Percentiles rank a stretch among this genome's conserved stretches.
These are phyloP conservation scores for Psilocybe cubensis DNA, from an alignment of 768 basidiomycete species.

Conservation along the genomic window DNA sequence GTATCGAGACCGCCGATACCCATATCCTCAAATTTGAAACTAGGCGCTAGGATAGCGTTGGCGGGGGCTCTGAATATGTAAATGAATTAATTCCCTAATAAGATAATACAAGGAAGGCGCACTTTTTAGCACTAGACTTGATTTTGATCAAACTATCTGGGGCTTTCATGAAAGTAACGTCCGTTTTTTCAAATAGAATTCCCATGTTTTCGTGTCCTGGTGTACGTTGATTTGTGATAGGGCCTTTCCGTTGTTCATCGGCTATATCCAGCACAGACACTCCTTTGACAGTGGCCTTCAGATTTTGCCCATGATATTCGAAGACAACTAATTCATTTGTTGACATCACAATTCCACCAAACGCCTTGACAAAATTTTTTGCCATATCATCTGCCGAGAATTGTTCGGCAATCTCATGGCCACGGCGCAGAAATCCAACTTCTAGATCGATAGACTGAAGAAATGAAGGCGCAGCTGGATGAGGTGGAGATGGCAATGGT, in stretches of 20 bases:
- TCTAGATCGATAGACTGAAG: conserved; percentile 84
- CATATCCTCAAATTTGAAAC: conserved; percentile 99
- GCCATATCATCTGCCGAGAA: conserved; percentile 91
- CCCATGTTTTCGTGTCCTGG: conserved; percentile 49
- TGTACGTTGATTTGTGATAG: conserved; percentile 29
- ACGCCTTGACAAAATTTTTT: conserved; percentile 72
- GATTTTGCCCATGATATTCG: conserved; percentile 85
- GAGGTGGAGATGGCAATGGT: conserved; percentile 55
- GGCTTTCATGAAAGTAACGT: conserved; percentile 87
- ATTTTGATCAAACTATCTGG: conserved; percentile 82
- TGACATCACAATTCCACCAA: conserved; percentile 71
- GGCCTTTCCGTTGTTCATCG: conserved; percentile 56
- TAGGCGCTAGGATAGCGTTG: conserved; percentile 94
- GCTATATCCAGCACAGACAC: conserved; percentile 64
- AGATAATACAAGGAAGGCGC: conserved; percentile 22
- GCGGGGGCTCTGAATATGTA: conserved; percentile 66
- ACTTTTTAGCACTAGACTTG: conserved; percentile 93
- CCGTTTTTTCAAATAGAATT: conserved; percentile 90
- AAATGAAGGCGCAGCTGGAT: conserved; percentile 57
- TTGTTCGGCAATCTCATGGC: conserved; percentile 60
- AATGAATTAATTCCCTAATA: conserved; percentile 1
- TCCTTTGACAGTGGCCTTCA: conserved; percentile 71
- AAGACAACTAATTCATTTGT: conserved; percentile 75
- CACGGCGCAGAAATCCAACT: conserved; percentile 62
- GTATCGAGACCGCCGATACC: conserved; percentile 97